Base-by-base conservation (phyloP, 768 basidiomycete species). In the Tephrocybe sp. region DNA sequence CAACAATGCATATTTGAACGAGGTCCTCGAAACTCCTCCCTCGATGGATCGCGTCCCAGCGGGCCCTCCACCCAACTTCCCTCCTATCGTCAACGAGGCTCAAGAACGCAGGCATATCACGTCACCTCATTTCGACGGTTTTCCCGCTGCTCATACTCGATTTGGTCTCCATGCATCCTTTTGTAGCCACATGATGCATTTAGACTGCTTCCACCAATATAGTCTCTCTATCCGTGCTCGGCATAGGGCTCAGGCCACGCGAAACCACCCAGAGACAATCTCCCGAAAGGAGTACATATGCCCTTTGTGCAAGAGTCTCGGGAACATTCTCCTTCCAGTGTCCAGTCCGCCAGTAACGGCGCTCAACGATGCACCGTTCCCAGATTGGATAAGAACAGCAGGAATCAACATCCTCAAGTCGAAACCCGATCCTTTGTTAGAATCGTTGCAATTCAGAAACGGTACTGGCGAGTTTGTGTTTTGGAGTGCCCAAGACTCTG, bases 121-220 rank as follows among this genome's bases (percentile, higher is more conserved):
- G 13, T 64, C 71, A 2, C 64, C 78, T 9, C 82, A 79, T 56
- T 89, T 91, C 56, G 87, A 90, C 56, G 87, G 84, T 0, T 90
- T 89, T 64, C 83, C 88, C 0, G 56, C 79, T 0, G 75, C 78
- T 31, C 82, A 82, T 53, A 88, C 87, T 1, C 84, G 86, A 22
- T 96, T 96, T 63, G 94, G 94, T 1, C 73, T 98, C 11, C 78
- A 94, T 61, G 72, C 86, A 9, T 93, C 94, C 1, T 86, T 92
- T 31, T 98, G 96, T 66, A 92, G 87, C 26, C 97, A 98, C 63
- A 83, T 95, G 78, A 98, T 99, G 94, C 97, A 99, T 69, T 70
- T 95, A 53, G 83, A 88, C 34, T 98, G 97, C 68, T 96, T 98
- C 74, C 86, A 87, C 41, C 86, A 87, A 2, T 98, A 98, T 66